phyloP scores from a whole-genome alignment of 2,329 filamentous ascomycete species.

The Diaporthe vaccinii region DNA sequence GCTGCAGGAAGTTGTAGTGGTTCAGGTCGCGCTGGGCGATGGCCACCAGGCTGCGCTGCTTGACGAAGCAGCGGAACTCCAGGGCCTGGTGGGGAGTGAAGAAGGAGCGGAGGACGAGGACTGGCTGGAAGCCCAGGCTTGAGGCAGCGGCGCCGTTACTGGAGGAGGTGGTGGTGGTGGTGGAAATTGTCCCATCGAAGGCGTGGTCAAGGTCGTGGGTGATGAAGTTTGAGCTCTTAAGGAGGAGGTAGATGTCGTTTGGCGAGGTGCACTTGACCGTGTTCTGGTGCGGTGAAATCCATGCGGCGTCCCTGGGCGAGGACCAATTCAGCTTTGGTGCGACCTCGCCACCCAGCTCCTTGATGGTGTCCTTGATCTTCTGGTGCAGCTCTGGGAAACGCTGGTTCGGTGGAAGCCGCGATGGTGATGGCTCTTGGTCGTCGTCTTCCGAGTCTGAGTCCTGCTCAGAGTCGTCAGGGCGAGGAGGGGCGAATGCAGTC shows the following conservation, averaged over 20 bases:
- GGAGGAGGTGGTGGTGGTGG: constrained; percentile 51
- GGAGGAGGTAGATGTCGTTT: constrained; percentile 92
- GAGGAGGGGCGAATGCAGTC: constrained; percentile 46
- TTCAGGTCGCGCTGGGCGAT: constrained; percentile 93
- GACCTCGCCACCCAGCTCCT: constrained; percentile 86
- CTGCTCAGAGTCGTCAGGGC: constrained; percentile 58
- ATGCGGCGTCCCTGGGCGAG: constrained; percentile 93
- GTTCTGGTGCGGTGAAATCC: constrained; percentile 87
- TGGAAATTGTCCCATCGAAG: constrained; percentile 78
- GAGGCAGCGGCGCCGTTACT: constrained; percentile 45
- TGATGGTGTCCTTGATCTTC: constrained; percentile 81
- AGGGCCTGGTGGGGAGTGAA: constrained; percentile 90
- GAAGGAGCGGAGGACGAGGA: constrained; percentile 89
- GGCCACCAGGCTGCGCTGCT: constrained; percentile 82
- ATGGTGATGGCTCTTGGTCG: constrained; percentile 64
- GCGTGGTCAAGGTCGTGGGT: constrained; percentile 95
- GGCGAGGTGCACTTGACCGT: constrained; percentile 90
- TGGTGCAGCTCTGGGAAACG: constrained; percentile 81
- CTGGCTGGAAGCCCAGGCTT: constrained; percentile 72
- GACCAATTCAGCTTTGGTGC: constrained; percentile 98
- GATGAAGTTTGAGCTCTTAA: constrained; percentile 95
- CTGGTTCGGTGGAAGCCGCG: constrained; percentile 63
- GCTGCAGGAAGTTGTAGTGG: constrained; percentile 84
- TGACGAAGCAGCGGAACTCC: constrained; percentile 96
- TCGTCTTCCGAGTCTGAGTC: constrained; percentile 65